Conservation (phyloP, 306 rosid genomes). For the Vicia villosa region DNA sequence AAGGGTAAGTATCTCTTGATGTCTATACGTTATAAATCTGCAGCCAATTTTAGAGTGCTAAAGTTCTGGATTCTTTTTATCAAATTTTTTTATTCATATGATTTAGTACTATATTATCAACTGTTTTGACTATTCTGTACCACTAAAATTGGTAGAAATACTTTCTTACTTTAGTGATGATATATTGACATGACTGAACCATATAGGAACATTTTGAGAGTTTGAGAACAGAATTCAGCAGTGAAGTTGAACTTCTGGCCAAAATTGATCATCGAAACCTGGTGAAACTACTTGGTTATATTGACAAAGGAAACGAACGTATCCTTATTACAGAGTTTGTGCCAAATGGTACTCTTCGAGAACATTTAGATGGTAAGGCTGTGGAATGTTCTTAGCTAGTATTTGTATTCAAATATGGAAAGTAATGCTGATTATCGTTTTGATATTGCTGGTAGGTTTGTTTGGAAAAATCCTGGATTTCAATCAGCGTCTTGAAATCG, state of each 20-base stretch:
- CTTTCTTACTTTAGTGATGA: conserved; percentile 23
- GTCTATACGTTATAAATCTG: background rate
- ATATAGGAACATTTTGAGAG: conserved; percentile 77
- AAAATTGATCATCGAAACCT: conserved; percentile 95
- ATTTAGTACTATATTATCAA: background rate
- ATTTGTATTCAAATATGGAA: conserved; percentile 25
- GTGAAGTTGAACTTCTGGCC: conserved; percentile 86
- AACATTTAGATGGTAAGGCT: conserved; percentile 92
- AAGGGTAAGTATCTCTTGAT: conserved; percentile 50
- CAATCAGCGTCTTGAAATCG: conserved; percentile 93
- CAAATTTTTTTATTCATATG: conserved; percentile 13
- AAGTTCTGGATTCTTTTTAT: conserved; percentile 22
- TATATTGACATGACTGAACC: conserved; percentile 32
- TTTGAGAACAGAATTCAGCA: conserved; percentile 80
- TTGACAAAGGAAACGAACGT: conserved; percentile 86
- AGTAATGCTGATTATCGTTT: conserved; percentile 23
- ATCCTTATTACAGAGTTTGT: conserved; percentile 89
- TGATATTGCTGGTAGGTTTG: conserved; percentile 57
- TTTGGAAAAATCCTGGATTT: conserved; percentile 81
- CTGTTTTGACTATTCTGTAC: conserved; percentile 23
- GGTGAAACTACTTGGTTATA: conserved; percentile 84
- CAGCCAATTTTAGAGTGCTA: conserved; percentile 2
- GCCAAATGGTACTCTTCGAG: conserved; percentile 87
- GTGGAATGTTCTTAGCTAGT: conserved; percentile 28
- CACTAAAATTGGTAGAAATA: background rate